phyloP scores from a whole-genome alignment of 179 eudicot genomes.

The Silene coronaria region DNA sequence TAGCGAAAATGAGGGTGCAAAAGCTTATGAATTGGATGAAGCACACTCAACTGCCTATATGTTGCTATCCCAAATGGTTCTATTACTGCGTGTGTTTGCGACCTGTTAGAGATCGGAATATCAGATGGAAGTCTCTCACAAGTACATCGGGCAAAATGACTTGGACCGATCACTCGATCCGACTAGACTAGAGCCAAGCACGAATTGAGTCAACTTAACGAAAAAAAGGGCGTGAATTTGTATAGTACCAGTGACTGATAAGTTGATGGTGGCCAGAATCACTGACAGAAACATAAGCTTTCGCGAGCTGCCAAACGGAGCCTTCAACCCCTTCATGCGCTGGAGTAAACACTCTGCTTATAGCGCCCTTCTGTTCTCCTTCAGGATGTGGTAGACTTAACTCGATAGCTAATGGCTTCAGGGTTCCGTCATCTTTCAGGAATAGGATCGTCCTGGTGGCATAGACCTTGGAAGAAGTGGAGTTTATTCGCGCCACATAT shows the following conservation, averaged over 20 bases:
- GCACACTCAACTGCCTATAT: constrained; percentile 44
- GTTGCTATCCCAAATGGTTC: constrained; percentile 53
- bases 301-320: constrained; percentile 72
- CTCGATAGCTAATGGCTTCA: constrained; percentile 73
- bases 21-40: constrained; percentile 51
- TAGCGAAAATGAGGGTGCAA: constrained; percentile 49
- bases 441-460: constrained; percentile 67
- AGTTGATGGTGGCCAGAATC: constrained; percentile 81
- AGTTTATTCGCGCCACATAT: constrained; percentile 44
- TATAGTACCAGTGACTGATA: constrained; percentile 70
- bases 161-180: too few relatives aligned
- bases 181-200: too few relatives aligned
- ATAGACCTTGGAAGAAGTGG: constrained; percentile 50
- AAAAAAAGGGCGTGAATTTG: too few relatives aligned
- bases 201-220: too few relatives aligned
- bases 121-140: background rate
- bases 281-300: constrained; percentile 68
- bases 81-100: constrained; percentile 42
- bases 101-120: constrained; percentile 26
- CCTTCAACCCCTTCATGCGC: constrained; percentile 52
- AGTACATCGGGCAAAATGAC: too few relatives aligned
- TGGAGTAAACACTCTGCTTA: constrained; percentile 62
- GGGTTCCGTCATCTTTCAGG: constrained; percentile 49
- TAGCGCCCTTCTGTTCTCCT: constrained; percentile 44
- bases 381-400: constrained; percentile 54